Base-by-base conservation (phyloP, 352 stramenopile genomes). In the Phytophthora hibernalis region DNA sequence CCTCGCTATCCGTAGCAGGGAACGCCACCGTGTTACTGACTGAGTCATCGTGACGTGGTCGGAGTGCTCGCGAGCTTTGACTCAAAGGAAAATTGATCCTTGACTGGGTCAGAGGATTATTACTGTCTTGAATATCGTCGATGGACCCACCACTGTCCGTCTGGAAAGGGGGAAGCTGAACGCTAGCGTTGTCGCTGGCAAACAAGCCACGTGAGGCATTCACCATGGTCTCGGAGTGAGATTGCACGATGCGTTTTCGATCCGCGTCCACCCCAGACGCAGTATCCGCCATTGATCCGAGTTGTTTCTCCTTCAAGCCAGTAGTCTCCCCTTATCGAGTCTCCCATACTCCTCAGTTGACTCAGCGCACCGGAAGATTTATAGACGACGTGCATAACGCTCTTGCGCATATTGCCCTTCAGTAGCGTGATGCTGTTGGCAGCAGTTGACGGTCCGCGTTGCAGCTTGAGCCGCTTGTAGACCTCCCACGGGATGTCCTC, bases 401-500 rank as follows among this genome's bases (percentile, higher is more conserved):
- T 75, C 54, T 89, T 87, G 65, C 83, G 80, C 73, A 92, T 75
- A 37, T 72, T 90, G 18, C 68, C 78, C 45, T 90, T 90, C 13
- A 89, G 52, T 6, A 92, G 63, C 22, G 80, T 84, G 63, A 90
- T 67, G 57, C 80, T 89, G 57, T 90, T 89, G 26, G 51, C 65
- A 3, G 82, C 80, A 2, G 76, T 88, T 11, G 81, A 90, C 24
- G 82, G 78, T 1, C 77, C 80, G n/a, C 74, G 81, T 65, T 89
- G 81, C 59, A 83, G 77, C 54, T 87, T 88, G 20, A 90, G 72
- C 13, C 83, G 81, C 77, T 91, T 91, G 69, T 82, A 93, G n/a
- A 87, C 80, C 49, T 91, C 85, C 85, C 85, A 93, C 33, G 85
- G 80, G 21, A 90, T 77, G 52, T 91, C 85, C 61, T 93, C 81